Evolutionary conservation across 768 basidiomycete species (phyloP), one percentile per base, ranked within the genome.

Genomic region (Hericium alpestre): DNA sequence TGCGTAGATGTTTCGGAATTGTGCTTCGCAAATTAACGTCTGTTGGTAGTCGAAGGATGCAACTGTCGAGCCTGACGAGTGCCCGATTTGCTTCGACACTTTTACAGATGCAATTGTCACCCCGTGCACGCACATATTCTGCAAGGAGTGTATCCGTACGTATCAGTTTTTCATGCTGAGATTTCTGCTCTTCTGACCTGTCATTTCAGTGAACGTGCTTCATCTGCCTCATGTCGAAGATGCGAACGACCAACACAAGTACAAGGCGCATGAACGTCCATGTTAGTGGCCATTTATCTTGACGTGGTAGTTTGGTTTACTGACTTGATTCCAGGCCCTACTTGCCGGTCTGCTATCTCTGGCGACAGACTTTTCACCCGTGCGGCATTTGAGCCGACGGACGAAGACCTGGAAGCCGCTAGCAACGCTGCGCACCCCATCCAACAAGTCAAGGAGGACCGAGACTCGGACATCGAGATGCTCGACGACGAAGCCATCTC

Each of bases 11-110:
- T 27, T 27, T 40, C 57, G 37, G 43, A 9, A 22, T 2, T 46
- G 16, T 20, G n/a, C 32, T 50, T 40, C 18, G 38, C 54, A 50
- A 32, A 32, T 53, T 27, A 16, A 40, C 16, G 40, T 38, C 43
- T 11, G 51, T 20, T 47, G 6, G 25, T 59, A 84, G 80, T 78
- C 78, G 20, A 61, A 63, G 8, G 72, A 73, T 13, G 72, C 73
- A 1, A 77, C 80, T 22, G 73, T 75, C 10, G 80, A 82, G 46
- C 67, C 61, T 8, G 81, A 84, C 56, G 71, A 75, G 43, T 90
- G 87, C 61, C 76, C 83, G 0, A 79, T 90, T 55, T 88, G 87
- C 65, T 79, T 78, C 58, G 86, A 88, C 56, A 66, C 68, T 3
- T 72, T 80, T 64, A 76, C 73, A 1, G 73, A 81, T 54, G 71